Conservation (phyloP, 163 green algal species). For the Chloromonas sp. region DNA sequence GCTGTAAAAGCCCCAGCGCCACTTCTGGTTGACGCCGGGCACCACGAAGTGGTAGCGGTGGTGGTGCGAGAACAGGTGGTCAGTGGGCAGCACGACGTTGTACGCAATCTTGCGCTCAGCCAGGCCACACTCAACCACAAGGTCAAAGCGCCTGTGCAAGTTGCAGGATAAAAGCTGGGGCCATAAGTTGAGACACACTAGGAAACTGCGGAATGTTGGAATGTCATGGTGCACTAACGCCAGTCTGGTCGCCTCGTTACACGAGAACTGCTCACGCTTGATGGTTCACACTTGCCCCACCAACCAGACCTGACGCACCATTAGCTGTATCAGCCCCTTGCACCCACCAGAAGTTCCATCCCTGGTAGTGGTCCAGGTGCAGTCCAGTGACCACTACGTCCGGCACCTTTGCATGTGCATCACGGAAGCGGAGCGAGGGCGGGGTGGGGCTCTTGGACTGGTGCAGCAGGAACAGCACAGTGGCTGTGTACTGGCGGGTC, state of each 20-base stretch:
- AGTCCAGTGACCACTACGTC: neutral
- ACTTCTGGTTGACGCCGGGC: slow-evolving; percentile 24
- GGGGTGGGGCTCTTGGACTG: slow-evolving; percentile 12
- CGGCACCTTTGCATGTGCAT: neutral
- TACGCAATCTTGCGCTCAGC: slow-evolving; percentile 13
- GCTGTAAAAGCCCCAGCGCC: slow-evolving; percentile 38
- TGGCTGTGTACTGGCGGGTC: neutral
- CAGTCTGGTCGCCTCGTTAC: too few relatives aligned
- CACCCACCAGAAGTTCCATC: slow-evolving; percentile 6
- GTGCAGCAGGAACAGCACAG: neutral
- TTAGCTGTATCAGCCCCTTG: neutral
- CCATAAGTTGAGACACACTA: neutral
- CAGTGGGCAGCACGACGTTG: neutral
- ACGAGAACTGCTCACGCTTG: too few relatives aligned
- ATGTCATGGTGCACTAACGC: too few relatives aligned
- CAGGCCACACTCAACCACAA: slow-evolving; percentile 9
- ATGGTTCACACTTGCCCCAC: too few relatives aligned
- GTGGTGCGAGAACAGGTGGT: slow-evolving; percentile 22
- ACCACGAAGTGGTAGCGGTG: slow-evolving; percentile 24
- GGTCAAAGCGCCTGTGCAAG: slow-evolving; percentile 17
- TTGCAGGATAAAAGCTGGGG: neutral
- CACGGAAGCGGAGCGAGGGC: slow-evolving; percentile 15
- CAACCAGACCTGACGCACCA: too few relatives aligned
- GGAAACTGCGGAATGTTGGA: neutral
- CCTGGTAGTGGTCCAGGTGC: slow-evolving; percentile 11